Evolutionary conservation across 2,329 filamentous ascomycete species (phyloP), one percentile per base, ranked within the genome.

Genomic region (Sporothrix curviconia): DNA sequence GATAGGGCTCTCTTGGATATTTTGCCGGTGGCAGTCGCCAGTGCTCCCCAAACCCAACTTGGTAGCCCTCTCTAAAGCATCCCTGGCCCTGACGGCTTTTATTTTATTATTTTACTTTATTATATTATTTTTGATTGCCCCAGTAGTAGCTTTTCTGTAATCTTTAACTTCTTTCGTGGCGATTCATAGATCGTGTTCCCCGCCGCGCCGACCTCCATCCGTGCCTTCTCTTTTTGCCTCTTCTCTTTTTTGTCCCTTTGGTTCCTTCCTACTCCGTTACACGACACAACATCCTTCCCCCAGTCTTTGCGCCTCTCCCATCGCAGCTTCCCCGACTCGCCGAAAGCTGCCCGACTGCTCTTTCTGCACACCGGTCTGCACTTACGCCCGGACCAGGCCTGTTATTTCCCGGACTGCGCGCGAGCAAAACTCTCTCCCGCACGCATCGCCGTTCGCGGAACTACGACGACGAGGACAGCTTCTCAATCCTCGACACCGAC

Each of bases 1-100:
- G n/a, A n/a, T n/a, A n/a, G n/a, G n/a, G n/a, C 36, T 44, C 44
- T 56, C 46, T 57, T 44, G 42, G 55, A 57, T 17, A 46, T 43
- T 15, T 30, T 30, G n/a, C n/a, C 11, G n/a, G 32, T 53, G 55
- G 53, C 55, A 57, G 47, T 22, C 44, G 15, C 4, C n/a, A 19
- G n/a, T 7, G 17, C 8, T 19, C n/a, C 7, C 52, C 32, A 17
- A 36, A 44, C 36, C 51, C 44, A 28, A 54, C 43, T 34, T 40
- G 32, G 30, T n/a, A n/a, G n/a, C n/a, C n/a, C n/a, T n/a, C 24
- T 7, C 36, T 49, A 30, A 34, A 52, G 39, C 51, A 15, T 47
- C 30, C 28, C 32, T 32, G 39, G 36, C 50, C 15, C n/a, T n/a
- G n/a, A n/a, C n/a, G n/a, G 11, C 49, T 50, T 24, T 36, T 12